Percentiles rank a stretch among this genome's conserved stretches.
These are phyloP conservation scores for Gossypium anomalum DNA, from an alignment of 345 rosid species.

Conservation along the genomic window DNA sequence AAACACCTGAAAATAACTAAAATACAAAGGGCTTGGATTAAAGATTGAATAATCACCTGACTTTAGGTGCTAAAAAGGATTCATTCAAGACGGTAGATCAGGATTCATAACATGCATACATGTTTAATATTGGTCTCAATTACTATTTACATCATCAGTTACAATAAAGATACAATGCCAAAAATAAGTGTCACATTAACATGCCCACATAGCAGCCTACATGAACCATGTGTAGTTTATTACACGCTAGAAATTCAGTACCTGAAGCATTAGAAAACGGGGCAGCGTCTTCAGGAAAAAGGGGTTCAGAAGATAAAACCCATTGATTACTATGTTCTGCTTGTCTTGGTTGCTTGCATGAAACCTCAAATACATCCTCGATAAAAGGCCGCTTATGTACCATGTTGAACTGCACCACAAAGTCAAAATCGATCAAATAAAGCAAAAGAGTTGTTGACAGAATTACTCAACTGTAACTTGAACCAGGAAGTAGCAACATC, in stretches of 20 bases:
- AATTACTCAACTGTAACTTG: background rate
- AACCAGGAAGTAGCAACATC: background rate
- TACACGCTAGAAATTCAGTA: constrained; percentile 14
- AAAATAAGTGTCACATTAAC: background rate
- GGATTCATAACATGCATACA: background rate
- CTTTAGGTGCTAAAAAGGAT: background rate
- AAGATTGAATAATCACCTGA: background rate
- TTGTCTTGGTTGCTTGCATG: constrained; percentile 40
- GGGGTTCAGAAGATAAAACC: constrained; percentile 23
- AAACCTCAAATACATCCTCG: constrained; percentile 26
- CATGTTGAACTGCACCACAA: constrained; percentile 31
- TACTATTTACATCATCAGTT: no score
- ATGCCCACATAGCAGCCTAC: background rate
- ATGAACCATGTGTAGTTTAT: background rate
- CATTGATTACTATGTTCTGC: constrained; percentile 21
- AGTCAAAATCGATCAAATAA: background rate
- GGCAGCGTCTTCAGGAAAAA: constrained; percentile 13
- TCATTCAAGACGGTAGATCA: background rate
- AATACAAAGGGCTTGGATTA: background rate
- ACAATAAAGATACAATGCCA: background rate
- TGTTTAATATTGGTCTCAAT: background rate
- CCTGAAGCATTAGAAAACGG: constrained; percentile 25
- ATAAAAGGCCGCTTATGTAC: constrained; percentile 44
- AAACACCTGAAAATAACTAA: background rate
- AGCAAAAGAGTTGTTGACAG: background rate